Conservation (phyloP, 2,329 filamentous ascomycete genomes). For the Microsporum audouinii region DNA sequence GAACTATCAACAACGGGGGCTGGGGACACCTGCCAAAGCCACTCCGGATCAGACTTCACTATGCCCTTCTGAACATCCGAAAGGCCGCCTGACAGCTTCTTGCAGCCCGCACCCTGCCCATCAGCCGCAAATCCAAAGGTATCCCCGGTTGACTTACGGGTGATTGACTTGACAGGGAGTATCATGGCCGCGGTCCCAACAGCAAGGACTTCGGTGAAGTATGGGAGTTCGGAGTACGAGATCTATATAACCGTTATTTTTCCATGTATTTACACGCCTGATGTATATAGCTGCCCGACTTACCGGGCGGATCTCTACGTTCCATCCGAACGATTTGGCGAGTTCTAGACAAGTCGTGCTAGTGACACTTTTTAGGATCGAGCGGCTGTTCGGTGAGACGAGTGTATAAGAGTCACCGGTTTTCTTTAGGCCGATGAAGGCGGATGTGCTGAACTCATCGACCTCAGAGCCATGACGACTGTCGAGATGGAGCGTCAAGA, state of each 20-base stretch:
- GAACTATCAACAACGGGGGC: conserved; percentile 11
- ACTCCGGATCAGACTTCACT: not conserved
- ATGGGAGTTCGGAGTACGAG: conserved; percentile 15
- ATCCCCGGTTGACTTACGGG: conserved; percentile 13
- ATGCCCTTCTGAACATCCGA: conserved; percentile 1
- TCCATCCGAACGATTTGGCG: conserved; percentile 24
- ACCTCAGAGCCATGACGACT: conserved; percentile 21
- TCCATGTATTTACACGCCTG: not conserved
- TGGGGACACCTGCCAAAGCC: conserved; percentile 1
- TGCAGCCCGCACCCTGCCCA: conserved; percentile 1
- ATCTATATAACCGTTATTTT: conserved; percentile 10
- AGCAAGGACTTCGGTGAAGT: conserved; percentile 21
- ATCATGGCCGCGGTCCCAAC: conserved; percentile 20
- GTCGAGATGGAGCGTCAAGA: conserved; percentile 27
- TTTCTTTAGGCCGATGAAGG: conserved; percentile 24
- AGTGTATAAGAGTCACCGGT: conserved; percentile 15
- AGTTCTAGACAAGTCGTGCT: conserved; percentile 18
- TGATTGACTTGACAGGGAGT: conserved; percentile 21
- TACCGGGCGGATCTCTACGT: conserved; percentile 22
- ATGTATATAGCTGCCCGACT: not conserved
- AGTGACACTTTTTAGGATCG: conserved; percentile 24
- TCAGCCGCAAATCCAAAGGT: not conserved
- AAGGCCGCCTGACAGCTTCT: not conserved
- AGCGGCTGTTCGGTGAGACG: conserved; percentile 23
- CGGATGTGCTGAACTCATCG: conserved; percentile 29